Conservation (phyloP, 164 flowering plant genomes). For the Akebia trifoliata region DNA sequence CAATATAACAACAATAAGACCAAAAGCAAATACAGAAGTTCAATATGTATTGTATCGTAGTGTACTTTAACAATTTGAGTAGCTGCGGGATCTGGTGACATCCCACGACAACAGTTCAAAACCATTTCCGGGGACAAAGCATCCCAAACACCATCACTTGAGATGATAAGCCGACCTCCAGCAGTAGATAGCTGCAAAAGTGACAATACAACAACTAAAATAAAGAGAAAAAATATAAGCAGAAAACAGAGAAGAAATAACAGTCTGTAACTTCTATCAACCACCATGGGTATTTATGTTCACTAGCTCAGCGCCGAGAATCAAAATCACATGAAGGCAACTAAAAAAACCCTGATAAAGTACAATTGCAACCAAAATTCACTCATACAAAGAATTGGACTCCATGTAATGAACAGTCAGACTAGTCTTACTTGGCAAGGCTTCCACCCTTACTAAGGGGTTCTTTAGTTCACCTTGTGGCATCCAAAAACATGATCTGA, state of each 20-base stretch:
- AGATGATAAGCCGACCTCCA: slow-evolving; percentile 86
- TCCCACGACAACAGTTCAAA: slow-evolving; percentile 74
- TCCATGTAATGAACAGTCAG: too few species aligned
- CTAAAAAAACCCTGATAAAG: too few species aligned
- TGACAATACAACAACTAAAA: not conserved
- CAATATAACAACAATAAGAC: not conserved
- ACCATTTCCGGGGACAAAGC: slow-evolving; percentile 70
- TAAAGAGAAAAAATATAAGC: not conserved
- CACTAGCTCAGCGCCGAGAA: too few species aligned
- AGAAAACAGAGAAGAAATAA: not conserved
- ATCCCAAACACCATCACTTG: slow-evolving; percentile 99
- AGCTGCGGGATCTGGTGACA: slow-evolving; percentile 86
- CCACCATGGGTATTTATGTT: too few species aligned
- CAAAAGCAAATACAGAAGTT: not conserved
- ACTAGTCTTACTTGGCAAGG: too few species aligned
- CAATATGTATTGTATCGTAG: not conserved
- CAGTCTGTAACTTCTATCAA: too few species aligned
- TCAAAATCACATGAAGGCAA: too few species aligned
- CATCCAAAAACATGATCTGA: too few species aligned
- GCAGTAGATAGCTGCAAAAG: slow-evolving; percentile 70
- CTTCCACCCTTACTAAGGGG: too few species aligned
- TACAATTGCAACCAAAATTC: too few species aligned
- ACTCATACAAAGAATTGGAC: too few species aligned
- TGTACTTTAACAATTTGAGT: slow-evolving; percentile 80
- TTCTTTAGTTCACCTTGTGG: too few species aligned